These are phyloP conservation scores for Henckelia pumila DNA, from an alignment of 257 asterid species.

Conservation along the genomic window DNA sequence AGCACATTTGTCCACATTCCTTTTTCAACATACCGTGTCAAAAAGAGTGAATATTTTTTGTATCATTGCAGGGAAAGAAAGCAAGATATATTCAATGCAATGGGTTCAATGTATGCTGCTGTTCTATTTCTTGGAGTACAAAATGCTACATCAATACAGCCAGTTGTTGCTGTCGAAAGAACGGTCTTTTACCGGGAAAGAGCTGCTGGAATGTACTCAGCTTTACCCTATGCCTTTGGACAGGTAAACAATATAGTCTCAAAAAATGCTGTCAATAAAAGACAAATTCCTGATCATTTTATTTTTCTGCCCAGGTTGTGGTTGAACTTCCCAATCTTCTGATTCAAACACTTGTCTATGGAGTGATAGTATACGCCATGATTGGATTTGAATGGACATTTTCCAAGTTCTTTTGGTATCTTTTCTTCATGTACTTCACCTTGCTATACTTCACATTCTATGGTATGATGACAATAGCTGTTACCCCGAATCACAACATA, in stretches of 20 bases:
- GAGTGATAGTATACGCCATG: slow-evolving; percentile 39
- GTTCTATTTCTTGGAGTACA: slow-evolving; percentile 42
- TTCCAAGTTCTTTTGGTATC: slow-evolving; percentile 44
- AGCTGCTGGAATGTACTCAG: too few species aligned
- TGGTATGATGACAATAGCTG: slow-evolving; percentile 46
- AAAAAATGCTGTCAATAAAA: not conserved
- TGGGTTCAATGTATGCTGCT: slow-evolving; percentile 50
- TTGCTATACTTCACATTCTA: slow-evolving; percentile 42
- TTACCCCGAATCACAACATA: slow-evolving; percentile 39
- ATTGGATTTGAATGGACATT: slow-evolving; percentile 45
- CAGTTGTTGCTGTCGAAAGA: too few species aligned
- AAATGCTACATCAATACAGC: slow-evolving; percentile 41
- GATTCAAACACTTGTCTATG: slow-evolving; percentile 34
- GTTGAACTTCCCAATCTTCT: slow-evolving; percentile 45
- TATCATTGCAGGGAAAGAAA: slow-evolving; percentile 26
- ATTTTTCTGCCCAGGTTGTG: slow-evolving; percentile 26
- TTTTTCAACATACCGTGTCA: not conserved
- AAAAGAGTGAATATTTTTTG: not conserved
- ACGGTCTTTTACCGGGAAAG: too few species aligned
- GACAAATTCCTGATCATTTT: not conserved
- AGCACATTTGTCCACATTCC: not conserved
- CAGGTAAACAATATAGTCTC: slow-evolving; percentile 23
- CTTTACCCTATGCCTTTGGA: too few species aligned
- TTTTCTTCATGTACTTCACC: slow-evolving; percentile 45
- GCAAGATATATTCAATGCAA: slow-evolving; percentile 46